phyloP scores from a whole-genome alignment of 306 rosid genomes.

The Acmispon strigosus region DNA sequence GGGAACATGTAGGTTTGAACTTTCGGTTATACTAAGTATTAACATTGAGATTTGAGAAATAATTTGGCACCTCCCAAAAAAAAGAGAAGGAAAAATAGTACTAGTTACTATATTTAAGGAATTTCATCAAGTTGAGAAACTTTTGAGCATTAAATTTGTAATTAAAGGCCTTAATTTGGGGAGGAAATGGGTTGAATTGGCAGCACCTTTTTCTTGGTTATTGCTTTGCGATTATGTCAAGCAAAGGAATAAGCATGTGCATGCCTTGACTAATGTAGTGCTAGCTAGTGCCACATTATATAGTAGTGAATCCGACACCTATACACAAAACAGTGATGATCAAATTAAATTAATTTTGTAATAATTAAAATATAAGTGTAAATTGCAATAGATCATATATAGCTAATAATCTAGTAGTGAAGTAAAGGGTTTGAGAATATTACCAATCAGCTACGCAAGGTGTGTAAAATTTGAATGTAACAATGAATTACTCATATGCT shows the following conservation, averaged over 20 bases:
- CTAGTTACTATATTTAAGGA: background rate
- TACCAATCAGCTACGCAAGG: no score
- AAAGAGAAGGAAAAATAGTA: background rate
- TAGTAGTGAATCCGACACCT: no score
- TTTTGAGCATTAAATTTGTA: background rate
- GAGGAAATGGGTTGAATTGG: background rate
- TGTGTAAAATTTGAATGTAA: no score
- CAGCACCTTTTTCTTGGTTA: background rate
- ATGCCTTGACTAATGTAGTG: background rate
- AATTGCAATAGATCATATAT: no score
- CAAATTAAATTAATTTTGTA: no score
- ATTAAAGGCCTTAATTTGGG: background rate
- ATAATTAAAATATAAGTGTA: no score
- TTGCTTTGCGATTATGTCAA: slow-evolving; percentile 21
- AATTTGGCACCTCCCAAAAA: slow-evolving; percentile 23
- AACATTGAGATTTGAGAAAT: slow-evolving; percentile 28
- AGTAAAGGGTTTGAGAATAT: no score
- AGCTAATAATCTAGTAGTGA: no score
- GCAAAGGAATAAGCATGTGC: slow-evolving; percentile 16
- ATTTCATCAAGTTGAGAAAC: background rate
- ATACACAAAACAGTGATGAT: no score
- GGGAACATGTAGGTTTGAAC: background rate
- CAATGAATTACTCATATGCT: no score
- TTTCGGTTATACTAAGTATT: slow-evolving; percentile 13
- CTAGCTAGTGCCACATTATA: background rate